Conservation (phyloP, 73 alveolate genomes). For the Stentor roeselii region DNA sequence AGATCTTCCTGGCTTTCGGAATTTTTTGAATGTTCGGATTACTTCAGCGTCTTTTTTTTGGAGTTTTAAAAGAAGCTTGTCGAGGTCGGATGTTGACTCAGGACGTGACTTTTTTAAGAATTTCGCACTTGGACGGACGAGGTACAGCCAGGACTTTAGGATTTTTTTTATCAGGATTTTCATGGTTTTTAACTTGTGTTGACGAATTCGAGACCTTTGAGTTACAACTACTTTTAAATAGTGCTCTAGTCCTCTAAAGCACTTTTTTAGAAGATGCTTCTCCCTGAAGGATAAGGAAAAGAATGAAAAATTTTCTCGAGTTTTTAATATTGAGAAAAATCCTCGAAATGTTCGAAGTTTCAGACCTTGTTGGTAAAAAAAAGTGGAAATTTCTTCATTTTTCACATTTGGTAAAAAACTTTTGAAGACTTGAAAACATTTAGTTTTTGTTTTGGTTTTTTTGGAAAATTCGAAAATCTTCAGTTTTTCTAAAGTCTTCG, state of each 20-base stretch:
- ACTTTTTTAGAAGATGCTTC: not conserved
- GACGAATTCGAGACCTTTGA: not conserved
- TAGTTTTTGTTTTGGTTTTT: not conserved
- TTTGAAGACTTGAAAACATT: not conserved
- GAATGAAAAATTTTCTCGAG: not conserved
- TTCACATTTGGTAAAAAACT: no score
- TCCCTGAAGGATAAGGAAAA: not conserved
- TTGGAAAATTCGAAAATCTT: not conserved
- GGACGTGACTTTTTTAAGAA: not conserved
- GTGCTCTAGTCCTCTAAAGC: not conserved
- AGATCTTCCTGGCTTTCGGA: no score
- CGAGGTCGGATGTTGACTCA: not conserved
- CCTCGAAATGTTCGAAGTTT: not conserved
- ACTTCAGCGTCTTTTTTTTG: not conserved
- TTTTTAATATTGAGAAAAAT: not conserved
- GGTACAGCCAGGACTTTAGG: conserved; percentile 8
- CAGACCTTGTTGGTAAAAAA: not conserved
- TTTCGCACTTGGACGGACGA: conserved; percentile 26
- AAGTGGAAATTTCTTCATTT: not conserved
- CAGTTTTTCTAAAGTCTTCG: not conserved
- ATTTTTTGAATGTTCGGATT: not conserved
- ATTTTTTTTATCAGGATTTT: conserved; percentile 4
- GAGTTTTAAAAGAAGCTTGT: conserved; percentile 3
- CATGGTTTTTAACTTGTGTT: not conserved
- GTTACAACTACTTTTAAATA: not conserved